These are phyloP conservation scores for Hanseniaspora lindneri DNA, from an alignment of 805 yeast species.

Conservation along the genomic window DNA sequence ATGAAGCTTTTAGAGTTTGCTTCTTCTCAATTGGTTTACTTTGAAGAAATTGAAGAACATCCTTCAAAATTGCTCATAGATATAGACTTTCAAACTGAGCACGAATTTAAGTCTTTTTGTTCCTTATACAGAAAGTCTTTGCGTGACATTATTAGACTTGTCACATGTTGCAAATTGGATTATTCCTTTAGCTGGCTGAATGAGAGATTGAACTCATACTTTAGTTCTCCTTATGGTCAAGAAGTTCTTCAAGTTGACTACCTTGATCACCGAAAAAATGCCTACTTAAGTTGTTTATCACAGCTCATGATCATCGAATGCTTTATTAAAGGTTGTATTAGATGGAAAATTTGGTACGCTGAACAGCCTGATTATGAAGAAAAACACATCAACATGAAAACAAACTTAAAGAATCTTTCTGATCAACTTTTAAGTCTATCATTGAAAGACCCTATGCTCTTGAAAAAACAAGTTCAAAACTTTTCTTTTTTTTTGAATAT, in stretches of 20 bases:
- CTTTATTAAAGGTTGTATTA: slow-evolving; percentile 77
- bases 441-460: slow-evolving; percentile 64
- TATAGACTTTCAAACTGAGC: slow-evolving; percentile 77
- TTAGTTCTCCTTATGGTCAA: slow-evolving; percentile 56
- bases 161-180: slow-evolving; percentile 74
- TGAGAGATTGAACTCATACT: slow-evolving; percentile 56
- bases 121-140: slow-evolving; percentile 69
- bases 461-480: slow-evolving; percentile 80
- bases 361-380: slow-evolving; percentile 39
- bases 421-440: slow-evolving; percentile 64
- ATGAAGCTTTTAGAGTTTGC: slow-evolving; percentile 64
- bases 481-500: slow-evolving; percentile 89
- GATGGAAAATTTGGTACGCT: slow-evolving; percentile 91
- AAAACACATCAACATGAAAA: slow-evolving; percentile 40
- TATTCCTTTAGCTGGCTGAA: slow-evolving; percentile 77
- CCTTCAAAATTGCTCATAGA: slow-evolving; percentile 55
- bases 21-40: slow-evolving; percentile 66
- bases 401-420: slow-evolving; percentile 55
- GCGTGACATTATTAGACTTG: slow-evolving; percentile 81
- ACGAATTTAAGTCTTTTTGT: slow-evolving; percentile 67
- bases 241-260: slow-evolving; percentile 45
- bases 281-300: slow-evolving; percentile 63
- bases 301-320: slow-evolving; percentile 83
- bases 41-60: slow-evolving; percentile 54
- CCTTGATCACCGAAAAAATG: slow-evolving; percentile 48